Percentiles rank a stretch among this genome's conserved stretches.
These are phyloP conservation scores for Protea cynaroides DNA, from an alignment of 164 flowering plant species.

Conservation along the genomic window DNA sequence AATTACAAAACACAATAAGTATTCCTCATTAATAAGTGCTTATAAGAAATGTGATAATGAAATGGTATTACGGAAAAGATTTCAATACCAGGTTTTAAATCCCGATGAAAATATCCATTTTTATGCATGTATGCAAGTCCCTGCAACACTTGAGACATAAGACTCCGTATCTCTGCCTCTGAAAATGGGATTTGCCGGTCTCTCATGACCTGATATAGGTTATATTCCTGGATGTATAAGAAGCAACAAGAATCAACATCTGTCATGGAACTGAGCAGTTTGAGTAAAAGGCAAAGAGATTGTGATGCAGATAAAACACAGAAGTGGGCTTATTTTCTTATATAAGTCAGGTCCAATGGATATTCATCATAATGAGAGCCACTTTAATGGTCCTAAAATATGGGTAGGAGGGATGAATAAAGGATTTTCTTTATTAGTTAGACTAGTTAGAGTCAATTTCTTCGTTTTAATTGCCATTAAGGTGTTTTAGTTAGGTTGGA, in stretches of 20 bases:
- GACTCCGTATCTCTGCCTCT: slow-evolving; percentile 59
- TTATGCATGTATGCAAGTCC: slow-evolving; percentile 74
- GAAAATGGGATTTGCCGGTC: slow-evolving; percentile 49
- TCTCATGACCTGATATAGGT: slow-evolving; percentile 70
- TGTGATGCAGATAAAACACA: no score
- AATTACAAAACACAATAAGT: neutral
- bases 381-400: no score
- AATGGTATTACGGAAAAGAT: neutral
- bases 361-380: no score
- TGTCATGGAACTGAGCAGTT: no score
- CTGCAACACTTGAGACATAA: slow-evolving; percentile 69
- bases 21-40: neutral
- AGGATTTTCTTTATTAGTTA: no score
- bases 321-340: no score
- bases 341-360: no score
- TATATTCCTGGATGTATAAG: slow-evolving; percentile 46
- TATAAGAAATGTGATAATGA: neutral
- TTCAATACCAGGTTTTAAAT: slow-evolving; percentile 73
- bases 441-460: no score
- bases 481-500: no score
- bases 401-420: no score
- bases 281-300: no score
- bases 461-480: no score
- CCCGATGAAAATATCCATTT: slow-evolving; percentile 80
- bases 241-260: slow-evolving; percentile 1